These are phyloP conservation scores for Cordyceps farinosa DNA, from an alignment of 2,329 filamentous ascomycete genomes.

Conservation along the genomic window DNA sequence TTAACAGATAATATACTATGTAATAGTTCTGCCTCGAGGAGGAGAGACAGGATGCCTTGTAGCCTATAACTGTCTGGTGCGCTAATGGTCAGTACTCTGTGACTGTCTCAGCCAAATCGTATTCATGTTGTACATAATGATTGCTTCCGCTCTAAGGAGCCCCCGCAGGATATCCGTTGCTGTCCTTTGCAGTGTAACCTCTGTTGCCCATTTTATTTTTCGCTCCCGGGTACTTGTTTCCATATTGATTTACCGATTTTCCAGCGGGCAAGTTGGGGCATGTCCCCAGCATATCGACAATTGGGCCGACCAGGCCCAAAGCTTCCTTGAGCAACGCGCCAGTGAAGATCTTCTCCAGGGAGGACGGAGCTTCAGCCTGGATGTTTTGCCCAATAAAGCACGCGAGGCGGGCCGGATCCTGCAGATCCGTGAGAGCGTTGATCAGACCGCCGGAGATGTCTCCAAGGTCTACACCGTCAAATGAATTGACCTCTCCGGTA, in stretches of 20 bases:
- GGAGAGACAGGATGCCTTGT: too few relatives aligned
- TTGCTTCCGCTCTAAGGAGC: constrained; percentile 1
- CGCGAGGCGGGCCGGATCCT: constrained; percentile 44
- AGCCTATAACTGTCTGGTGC: too few relatives aligned
- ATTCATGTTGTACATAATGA: too few relatives aligned
- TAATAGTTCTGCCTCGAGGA: too few relatives aligned
- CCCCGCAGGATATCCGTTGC: constrained; percentile 10
- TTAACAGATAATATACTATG: too few relatives aligned
- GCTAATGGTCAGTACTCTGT: too few relatives aligned
- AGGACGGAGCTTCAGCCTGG: constrained; percentile 17
- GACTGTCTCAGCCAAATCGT: too few relatives aligned
- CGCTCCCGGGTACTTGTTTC: constrained; percentile 13
- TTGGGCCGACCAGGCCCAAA: constrained; percentile 5
- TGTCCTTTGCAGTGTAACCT: constrained; percentile 17
- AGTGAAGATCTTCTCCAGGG: constrained; percentile 14
- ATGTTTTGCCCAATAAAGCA: constrained; percentile 31
- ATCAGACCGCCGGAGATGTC: constrained; percentile 44
- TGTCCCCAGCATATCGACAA: neutral
- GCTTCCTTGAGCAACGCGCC: constrained; percentile 10
- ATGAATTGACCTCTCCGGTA: constrained; percentile 47
- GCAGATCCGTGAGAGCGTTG: constrained; percentile 37
- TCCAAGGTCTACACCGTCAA: constrained; percentile 42
- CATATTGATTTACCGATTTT: constrained; percentile 16
- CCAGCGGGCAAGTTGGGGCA: constrained; percentile 17
- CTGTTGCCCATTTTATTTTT: neutral